Conservation (phyloP, 192 early-diverging fungal species). For the Coemansia reversa region DNA sequence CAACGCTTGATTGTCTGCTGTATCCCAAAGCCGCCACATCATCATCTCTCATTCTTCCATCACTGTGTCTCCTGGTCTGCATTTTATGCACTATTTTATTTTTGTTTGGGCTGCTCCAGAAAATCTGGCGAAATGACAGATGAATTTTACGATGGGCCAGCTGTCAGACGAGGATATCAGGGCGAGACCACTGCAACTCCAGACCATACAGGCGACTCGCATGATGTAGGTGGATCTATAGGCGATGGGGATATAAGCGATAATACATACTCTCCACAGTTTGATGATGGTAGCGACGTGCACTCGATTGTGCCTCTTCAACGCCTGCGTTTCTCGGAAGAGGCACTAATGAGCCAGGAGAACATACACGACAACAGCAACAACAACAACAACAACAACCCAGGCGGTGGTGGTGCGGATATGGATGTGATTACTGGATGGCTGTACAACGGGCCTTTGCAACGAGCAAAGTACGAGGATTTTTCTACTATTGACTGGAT, state of each 20-base stretch:
- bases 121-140: background rate
- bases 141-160: conserved; percentile 3
- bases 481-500: conserved; percentile 58
- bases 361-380: background rate
- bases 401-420: conserved; percentile 15
- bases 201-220: background rate
- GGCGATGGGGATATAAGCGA: background rate
- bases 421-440: conserved; percentile 53
- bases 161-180: background rate
- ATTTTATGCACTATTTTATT: too few relatives aligned
- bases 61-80: too few relatives aligned
- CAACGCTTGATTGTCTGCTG: too few relatives aligned
- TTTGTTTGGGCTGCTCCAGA: too few relatives aligned
- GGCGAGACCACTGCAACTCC: conserved; percentile 7
- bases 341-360: conserved; percentile 24
- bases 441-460: conserved; percentile 51
- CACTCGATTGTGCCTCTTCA: conserved; percentile 30
- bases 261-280: conserved; percentile 18
- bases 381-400: background rate
- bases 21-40: too few relatives aligned
- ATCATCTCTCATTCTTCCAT: too few relatives aligned
- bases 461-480: conserved; percentile 53
- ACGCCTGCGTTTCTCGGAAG: conserved; percentile 38
- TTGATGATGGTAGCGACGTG: conserved; percentile 17
- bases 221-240: too few relatives aligned